Base-by-base conservation (phyloP, 1,139 yeast species). In the Spencermartinsiella ligniputridi region DNA sequence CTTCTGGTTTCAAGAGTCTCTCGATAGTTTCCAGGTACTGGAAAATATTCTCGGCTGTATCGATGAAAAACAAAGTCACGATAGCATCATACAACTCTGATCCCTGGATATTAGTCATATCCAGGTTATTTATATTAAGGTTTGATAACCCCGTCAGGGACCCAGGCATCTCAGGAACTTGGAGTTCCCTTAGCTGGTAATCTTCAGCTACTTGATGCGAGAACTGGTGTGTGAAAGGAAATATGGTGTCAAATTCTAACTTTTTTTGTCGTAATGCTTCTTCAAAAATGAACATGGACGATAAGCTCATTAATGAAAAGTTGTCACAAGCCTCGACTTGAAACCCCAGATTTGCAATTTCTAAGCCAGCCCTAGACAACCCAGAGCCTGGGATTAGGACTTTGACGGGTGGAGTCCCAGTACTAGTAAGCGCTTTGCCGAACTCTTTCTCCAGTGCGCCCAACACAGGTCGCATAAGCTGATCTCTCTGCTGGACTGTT, bases 1-100 rank as follows among this genome's bases (percentile, higher is more conserved):
- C 79, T 20, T 68, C 70, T 2, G 66, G 66, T n/a, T 72, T 71
- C 39, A 85, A 60, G 12, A 65, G 57, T 44, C 74, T 74, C 8
- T 48, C 40, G 30, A 88, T 78, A 1, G 81, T 65, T 43, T 83
- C 84, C 39, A 88, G 63, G 59, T 88, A 88, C 32, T 79, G 82
- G 52, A 88, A 70, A 39, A 86, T 60, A 56, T 87, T 86, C 56
- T 87, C 95, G 0, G 96, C 96, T 0, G 96, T 88, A 60, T 88
- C 96, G 19, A 88, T 70, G 62, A 88, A 86, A 58, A 82, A 88
- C 2, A 83, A 83, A 1, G 92, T 76, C 2, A 83, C 79, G 1
- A 88, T 70, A 8, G 60, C 58, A 36, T 64, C 65, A 41, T 62
- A 63, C n/a, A 33, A 37, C 4, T 30, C 15, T 9, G 13, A 8